phyloP scores from a whole-genome alignment of 441 rosid genomes.

The Melianthus villosus region DNA sequence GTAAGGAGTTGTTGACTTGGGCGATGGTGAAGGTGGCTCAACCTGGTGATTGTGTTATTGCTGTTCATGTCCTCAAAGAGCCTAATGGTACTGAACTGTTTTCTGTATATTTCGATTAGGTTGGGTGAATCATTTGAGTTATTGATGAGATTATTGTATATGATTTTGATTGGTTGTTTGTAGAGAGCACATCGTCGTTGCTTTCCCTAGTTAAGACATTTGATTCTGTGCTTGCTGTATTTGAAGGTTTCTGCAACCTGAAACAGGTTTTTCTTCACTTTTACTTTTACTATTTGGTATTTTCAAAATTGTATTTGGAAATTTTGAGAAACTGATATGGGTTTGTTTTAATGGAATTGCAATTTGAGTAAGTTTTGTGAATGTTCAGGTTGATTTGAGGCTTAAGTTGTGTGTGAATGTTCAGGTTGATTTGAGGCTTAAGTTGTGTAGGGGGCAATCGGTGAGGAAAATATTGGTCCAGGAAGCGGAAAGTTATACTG shows the following conservation, averaged over 20 bases:
- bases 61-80: constrained; percentile 63
- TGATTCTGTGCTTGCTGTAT: constrained; percentile 59
- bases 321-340: not conserved
- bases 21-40: constrained; percentile 58
- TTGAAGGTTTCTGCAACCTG: constrained; percentile 90
- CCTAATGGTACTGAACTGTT: too few relatives aligned
- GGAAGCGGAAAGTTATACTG: constrained; percentile 48
- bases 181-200: constrained; percentile 48
- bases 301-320: not conserved
- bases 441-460: constrained; percentile 67
- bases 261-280: constrained; percentile 36
- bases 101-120: too few relatives aligned
- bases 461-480: constrained; percentile 45
- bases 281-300: not conserved
- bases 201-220: constrained; percentile 54
- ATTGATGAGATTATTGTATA: too few relatives aligned
- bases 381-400: constrained; percentile 70
- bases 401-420: constrained; percentile 62
- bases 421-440: constrained; percentile 85
- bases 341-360: not conserved
- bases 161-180: constrained; percentile 8
- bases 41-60: constrained; percentile 76
- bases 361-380: not conserved
- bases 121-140: too few relatives aligned
- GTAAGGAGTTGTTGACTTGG: constrained; percentile 73